Evolutionary conservation across 169 alveolate species (phyloP), one percentile per base, ranked within the genome.

Genomic region (Besnoitia besnoiti): DNA sequence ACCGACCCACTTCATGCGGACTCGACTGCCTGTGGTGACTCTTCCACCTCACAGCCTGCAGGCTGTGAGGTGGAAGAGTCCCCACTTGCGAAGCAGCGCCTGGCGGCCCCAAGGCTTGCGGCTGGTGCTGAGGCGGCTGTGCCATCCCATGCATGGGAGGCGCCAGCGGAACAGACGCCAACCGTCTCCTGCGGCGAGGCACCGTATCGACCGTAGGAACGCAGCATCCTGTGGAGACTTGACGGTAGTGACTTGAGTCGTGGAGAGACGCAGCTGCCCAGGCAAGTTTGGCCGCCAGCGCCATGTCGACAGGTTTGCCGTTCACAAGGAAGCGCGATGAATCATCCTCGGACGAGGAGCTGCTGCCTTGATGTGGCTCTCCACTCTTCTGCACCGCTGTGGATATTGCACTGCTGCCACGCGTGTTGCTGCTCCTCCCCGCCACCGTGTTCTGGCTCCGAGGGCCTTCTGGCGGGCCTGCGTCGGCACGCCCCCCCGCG

Each of bases 151-250:
- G 67, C 27, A 37, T 30, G n/a, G 82, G 82, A 1, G 82, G 82
- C 16, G n/a, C 8, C 3, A 19, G 73, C 8, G 90, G 80, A n/a
- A 50, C 76, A 5, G 91, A 35, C 39, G 35, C 80, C 40, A 50
- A 80, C 16, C 91, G 80, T 35, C 77, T 24, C 51, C 77, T 49
- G 24, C 91, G 35, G 37, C 93, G 89, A 73, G 59, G 61, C 40
- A 67, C 85, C 39, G 73, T 40, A 73, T 49, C 82, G 50, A 62
- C 91, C 49, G 77, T 35, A 10, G 91, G 91, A 39, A 85, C 80
- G 39, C 91, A 85, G 77, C 77, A 85, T n/a, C 76, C 91, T 12
- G 91, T 85, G 35, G 24, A 19, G 3, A 85, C 80, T 5, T 47
- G 67, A 14, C 91, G 46, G 37, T 85, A 85, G 39, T 39, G 67